Base-by-base conservation (phyloP, 305 asterid species). In the Solanum hybrid region DNA sequence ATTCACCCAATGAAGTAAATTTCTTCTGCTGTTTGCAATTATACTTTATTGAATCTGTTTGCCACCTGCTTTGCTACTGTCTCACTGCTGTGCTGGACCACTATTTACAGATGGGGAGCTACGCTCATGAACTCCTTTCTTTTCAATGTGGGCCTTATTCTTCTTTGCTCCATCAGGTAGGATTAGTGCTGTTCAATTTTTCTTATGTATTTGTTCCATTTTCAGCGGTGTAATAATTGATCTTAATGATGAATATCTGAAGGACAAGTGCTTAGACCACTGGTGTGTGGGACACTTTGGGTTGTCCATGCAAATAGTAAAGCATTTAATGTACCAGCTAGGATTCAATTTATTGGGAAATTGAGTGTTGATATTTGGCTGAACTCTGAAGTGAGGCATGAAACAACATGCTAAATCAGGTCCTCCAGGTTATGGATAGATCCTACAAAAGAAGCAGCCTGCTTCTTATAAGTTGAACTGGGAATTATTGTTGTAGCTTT, bases 41-140 rank as follows among this genome's bases (percentile, higher is more conserved):
- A 29, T 40, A 67, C 89, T 87, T 71, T 79, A 69, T 36, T 75
- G 67, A 35, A 74, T 78, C 75, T 89, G 22, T 61, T 88, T 90
- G n/a, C 51, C 67, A 28, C 46, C 24, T 24, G 26, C 71, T 34
- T 71, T 40, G 69, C 75, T 86, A 39, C 86, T 11, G 37, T 89
- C 71, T 81, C 18, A 20, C n/a, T 34, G 37, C 36, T 78, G 29
- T 31, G n/a, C 87, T 90, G 90, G 71, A 87, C 71, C 86, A 24
- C 81, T 86, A 36, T 80, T 86, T 92, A 87, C 94, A 98, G 99
- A 93, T 97, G 99, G 99, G 99, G 99, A 91, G 99, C 97, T 85
- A 98, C 99, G 36, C 97, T 98, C 64, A 97, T 98, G 99, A 98
- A 97, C 93, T 98, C 99, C 33, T 98, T 98, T 91, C 98, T 98